phyloP scores from a whole-genome alignment of 2,329 filamentous ascomycete species.

The Aspergillus sclerotialis region DNA sequence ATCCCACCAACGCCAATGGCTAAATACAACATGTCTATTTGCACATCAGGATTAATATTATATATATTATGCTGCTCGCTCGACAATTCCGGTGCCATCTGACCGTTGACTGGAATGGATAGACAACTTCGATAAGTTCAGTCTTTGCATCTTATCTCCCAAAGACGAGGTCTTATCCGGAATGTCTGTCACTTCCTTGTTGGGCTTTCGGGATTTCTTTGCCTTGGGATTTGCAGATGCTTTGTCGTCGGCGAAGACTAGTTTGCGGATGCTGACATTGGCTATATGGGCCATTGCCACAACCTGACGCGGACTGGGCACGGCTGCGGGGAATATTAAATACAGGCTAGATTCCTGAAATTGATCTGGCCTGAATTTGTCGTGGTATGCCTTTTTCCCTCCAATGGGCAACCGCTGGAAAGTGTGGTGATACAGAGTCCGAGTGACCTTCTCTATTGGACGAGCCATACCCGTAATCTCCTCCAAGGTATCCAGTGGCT shows the following conservation, averaged over 20 bases:
- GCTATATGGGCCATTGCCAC: conserved; percentile 32
- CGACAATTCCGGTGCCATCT: neutral
- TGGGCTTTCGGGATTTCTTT: neutral
- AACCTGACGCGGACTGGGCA: conserved; percentile 24
- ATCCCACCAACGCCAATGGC: neutral
- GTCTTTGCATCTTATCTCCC: neutral
- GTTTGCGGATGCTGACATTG: conserved; percentile 29
- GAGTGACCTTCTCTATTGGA: conserved; percentile 20
- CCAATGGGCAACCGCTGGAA: conserved; percentile 27
- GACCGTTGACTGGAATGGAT: neutral
- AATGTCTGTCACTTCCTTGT: neutral
- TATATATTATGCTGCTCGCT: neutral
- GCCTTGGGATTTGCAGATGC: neutral
- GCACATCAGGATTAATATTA: neutral
- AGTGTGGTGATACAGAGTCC: conserved; percentile 22
- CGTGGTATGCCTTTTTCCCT: conserved; percentile 35
- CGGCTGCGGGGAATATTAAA: conserved; percentile 28
- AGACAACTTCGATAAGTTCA: neutral
- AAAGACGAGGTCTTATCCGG: neutral
- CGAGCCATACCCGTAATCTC: conserved; percentile 26
- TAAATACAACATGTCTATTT: neutral
- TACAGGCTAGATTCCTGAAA: conserved; percentile 25
- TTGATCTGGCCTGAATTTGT: conserved; percentile 32
- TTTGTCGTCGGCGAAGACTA: conserved; percentile 6
- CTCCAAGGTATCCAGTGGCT: conserved; percentile 25